Evolutionary conservation across 306 rosid genomes (phyloP), one percentile per base, ranked within the genome.

Genomic region (Inga laurina): DNA sequence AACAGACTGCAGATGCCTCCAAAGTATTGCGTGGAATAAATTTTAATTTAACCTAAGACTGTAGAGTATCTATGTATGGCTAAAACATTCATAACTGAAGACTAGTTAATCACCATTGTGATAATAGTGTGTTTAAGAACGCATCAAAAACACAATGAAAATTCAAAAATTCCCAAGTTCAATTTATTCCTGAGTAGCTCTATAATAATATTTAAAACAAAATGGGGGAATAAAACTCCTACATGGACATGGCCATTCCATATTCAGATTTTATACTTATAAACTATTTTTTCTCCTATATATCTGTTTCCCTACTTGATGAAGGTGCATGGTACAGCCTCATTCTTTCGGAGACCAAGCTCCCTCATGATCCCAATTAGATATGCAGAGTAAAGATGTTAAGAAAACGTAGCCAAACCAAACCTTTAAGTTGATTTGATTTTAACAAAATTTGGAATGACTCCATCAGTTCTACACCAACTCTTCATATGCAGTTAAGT

Each of bases 281-380:
- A 24, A 19, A 39, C 66, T 7, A 71, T 0, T 43, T 46, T 61
- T 68, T 15, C 56, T 22, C 73, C 61, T 2, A 51, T 49, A 79
- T n/a, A 14, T 66, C 32, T 65, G 43, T 49, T 79, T 61, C 41
- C 64, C 57, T 10, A 70, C 14, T 51, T 79, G 48, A 68, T 41
- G 32, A 9, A 30, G 48, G 51, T 75, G 21, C 52, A 65, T 45
- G 8, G 22, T 10, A 12, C 74, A 65, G 41, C 37, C 49, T 24
- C 62, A 32, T 54, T 69, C 61, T 72, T 79, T 45, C 76, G 41
- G 57, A 24, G 75, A 74, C 75, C 68, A 35, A 81, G 65, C 70
- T 35, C 48, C 59, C 56, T 19, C 68, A 7, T 2, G 59, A 22
- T 70, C 61, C 75, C 51, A 45, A 18, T 21, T 69, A 68, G n/a